These are phyloP conservation scores for Elymus sibiricus DNA, from an alignment of 176 grass and related monocot genomes.

Conservation along the genomic window DNA sequence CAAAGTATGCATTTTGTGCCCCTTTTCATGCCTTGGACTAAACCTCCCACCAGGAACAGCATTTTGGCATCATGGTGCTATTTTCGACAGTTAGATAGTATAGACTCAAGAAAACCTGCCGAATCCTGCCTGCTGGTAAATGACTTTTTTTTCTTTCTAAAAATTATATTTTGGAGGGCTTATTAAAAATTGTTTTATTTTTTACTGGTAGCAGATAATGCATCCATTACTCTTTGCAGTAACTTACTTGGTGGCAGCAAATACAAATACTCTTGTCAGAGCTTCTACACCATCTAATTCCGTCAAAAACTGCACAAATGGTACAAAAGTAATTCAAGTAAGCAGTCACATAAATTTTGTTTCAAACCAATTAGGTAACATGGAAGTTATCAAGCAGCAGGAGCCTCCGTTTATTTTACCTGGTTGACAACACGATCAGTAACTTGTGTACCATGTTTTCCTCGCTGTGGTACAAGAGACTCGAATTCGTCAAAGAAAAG, in stretches of 20 bases:
- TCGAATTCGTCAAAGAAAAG: conserved; percentile 98
- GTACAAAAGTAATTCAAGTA: background rate
- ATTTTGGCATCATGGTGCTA: background rate
- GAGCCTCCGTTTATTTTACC: conserved; percentile 33
- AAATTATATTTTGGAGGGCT: background rate
- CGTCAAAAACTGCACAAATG: conserved; percentile 75
- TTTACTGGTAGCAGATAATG: background rate
- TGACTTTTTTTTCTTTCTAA: background rate
- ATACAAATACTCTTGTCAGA: conserved; percentile 92
- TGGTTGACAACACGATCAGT: conserved; percentile 98
- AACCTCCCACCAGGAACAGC: background rate
- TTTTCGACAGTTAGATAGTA: background rate
- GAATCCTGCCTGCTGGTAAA: background rate
- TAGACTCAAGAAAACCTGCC: background rate
- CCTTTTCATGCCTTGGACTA: background rate
- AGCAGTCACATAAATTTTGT: background rate
- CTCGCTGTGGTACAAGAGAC: conserved; percentile 85
- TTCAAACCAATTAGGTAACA: background rate
- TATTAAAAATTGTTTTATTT: background rate
- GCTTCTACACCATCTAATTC: conserved; percentile 92
- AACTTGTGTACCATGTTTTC: conserved; percentile 84
- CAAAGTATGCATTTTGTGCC: background rate
- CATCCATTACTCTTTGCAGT: conserved; percentile 1
- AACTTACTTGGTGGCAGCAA: conserved; percentile 82
- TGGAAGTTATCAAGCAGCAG: background rate